Evolutionary conservation across 306 rosid genomes (phyloP), one percentile per base, ranked within the genome.

Genomic region (Biancaea sappan): DNA sequence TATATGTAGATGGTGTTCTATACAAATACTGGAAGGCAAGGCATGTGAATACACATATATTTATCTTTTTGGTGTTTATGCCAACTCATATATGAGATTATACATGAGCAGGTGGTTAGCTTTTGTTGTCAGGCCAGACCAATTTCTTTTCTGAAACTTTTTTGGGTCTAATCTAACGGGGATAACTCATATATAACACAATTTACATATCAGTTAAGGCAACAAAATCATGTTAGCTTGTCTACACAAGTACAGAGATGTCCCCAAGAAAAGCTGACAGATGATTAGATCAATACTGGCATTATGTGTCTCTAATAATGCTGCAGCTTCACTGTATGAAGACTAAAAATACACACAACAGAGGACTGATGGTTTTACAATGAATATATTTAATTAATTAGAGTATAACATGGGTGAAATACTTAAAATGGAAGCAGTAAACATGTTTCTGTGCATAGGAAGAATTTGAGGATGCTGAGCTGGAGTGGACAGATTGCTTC

Each of bases 171-270:
- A n/a, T 28, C 15, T 18, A 31, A 57, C 58, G 51, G 4, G 72
- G 85, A 74, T 37, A 78, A 74, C 41, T 34, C 71, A 21, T n/a
- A n/a, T n/a, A n/a, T 64, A 46, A 70, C 66, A 68, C 51, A 69
- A 37, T 52, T 77, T 79, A 44, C 61, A 38, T 75, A 57, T 72
- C 60, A 52, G 64, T 46, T 72, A 26, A 72, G 86, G 71, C 66
- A 82, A 64, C 84, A 80, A 75, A 12, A 72, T 78, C 80, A 80
- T 51, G 80, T 72, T 80, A 69, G 40, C 54, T 48, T 79, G 58
- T 76, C 86, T 57, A 79, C 79, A 51, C 61, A 65, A 69, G 75
- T 51, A 44, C 71, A 82, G 71, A 81, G 80, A 73, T 79, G 88
- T 72, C 66, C 57, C 86, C 88, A 88, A 24, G 76, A 80, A 80